phyloP scores from a whole-genome alignment of 768 basidiomycete species.

The Hericium alpestre region DNA sequence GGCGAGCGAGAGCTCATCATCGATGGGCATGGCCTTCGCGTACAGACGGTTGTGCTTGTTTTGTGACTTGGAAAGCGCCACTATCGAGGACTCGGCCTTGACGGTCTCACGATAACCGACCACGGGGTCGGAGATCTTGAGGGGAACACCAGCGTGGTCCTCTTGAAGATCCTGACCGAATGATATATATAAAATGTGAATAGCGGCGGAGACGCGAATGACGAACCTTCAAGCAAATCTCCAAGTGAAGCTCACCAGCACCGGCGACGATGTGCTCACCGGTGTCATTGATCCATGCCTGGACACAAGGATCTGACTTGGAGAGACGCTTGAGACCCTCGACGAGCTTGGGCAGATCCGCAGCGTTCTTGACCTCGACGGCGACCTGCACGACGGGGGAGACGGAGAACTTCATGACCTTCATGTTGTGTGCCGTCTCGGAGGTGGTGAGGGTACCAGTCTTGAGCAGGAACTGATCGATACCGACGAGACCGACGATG shows the following conservation, averaged over 20 bases:
- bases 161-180: constrained; percentile 83
- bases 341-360: constrained; percentile 97
- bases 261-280: constrained; percentile 99
- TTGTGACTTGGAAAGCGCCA: constrained; percentile 96
- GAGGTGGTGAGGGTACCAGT: constrained; percentile 95
- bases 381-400: constrained; percentile 99
- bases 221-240: constrained; percentile 93
- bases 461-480: constrained; percentile 99
- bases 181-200: too few relatives aligned
- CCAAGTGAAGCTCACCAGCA: constrained; percentile 97
- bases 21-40: constrained; percentile 85
- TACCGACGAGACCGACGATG: constrained; percentile 97
- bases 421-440: constrained; percentile 99
- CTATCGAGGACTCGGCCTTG: constrained; percentile 88
- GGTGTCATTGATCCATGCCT: constrained; percentile 82
- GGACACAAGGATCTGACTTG: constrained; percentile 99
- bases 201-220: too few relatives aligned
- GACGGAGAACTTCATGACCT: constrained; percentile 99
- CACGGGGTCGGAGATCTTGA: constrained; percentile 96
- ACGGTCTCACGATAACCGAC: constrained; percentile 98
- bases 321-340: constrained; percentile 99
- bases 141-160: constrained; percentile 97
- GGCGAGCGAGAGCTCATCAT: constrained; percentile 87
- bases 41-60: constrained; percentile 99
- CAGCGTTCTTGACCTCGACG: constrained; percentile 99